These are phyloP conservation scores for Salix exigua DNA, from an alignment of 345 rosid genomes.

Conservation along the genomic window DNA sequence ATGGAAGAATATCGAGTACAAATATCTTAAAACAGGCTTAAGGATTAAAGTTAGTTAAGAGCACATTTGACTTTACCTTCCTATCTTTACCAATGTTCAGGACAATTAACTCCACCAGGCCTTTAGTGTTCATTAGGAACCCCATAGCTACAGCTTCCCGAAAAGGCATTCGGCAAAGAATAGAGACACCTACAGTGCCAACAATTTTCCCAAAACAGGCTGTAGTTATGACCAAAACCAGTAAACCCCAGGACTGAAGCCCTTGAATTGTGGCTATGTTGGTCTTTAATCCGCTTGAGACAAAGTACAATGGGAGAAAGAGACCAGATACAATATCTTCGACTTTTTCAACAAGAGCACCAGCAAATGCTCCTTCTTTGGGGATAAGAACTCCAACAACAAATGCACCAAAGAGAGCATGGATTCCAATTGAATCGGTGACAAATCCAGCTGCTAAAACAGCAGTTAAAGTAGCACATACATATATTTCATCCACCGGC, in stretches of 20 bases:
- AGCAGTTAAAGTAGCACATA: slow-evolving; percentile 50
- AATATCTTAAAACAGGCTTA: neutral
- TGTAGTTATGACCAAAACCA: slow-evolving; percentile 54
- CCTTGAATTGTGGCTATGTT: slow-evolving; percentile 56
- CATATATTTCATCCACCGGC: slow-evolving; percentile 61
- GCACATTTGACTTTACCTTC: slow-evolving; percentile 33
- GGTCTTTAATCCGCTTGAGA: slow-evolving; percentile 80
- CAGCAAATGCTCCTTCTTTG: slow-evolving; percentile 66
- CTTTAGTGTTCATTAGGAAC: slow-evolving; percentile 76
- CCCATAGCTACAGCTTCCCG: slow-evolving; percentile 59
- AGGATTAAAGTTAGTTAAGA: neutral
- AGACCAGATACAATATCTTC: slow-evolving; percentile 81
- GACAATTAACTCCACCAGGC: slow-evolving; percentile 84
- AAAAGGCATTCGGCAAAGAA: slow-evolving; percentile 43
- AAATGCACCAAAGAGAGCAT: slow-evolving; percentile 78
- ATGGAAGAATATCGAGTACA: neutral
- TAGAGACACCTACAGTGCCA: slow-evolving; percentile 57
- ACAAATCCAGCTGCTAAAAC: slow-evolving; percentile 60
- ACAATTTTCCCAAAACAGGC: slow-evolving; percentile 69
- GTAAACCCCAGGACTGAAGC: slow-evolving; percentile 65
- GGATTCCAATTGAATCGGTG: slow-evolving; percentile 71
- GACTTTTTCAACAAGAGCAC: slow-evolving; percentile 60
- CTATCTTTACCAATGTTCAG: slow-evolving; percentile 81
- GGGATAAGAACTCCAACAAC: slow-evolving; percentile 65
- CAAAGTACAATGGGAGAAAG: slow-evolving; percentile 70